These are phyloP conservation scores for Protoeuglena noctilucae DNA, from an alignment of 139 green algal genomes.

Conservation along the genomic window DNA sequence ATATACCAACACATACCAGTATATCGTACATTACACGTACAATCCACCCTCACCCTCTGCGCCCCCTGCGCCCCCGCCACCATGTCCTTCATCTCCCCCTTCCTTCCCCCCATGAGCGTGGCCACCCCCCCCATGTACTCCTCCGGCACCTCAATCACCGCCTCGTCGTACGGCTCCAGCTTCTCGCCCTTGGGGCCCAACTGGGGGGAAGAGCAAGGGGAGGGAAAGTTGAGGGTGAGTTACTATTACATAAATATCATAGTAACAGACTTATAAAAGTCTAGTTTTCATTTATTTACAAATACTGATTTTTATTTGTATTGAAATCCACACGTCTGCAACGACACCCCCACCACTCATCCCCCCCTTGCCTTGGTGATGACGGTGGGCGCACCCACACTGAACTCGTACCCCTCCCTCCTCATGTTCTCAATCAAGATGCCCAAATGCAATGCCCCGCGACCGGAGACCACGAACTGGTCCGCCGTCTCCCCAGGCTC, in stretches of 20 bases:
- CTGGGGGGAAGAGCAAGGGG: too few species aligned
- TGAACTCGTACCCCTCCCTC: slow-evolving; percentile 60
- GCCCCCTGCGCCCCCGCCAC: slow-evolving; percentile 7
- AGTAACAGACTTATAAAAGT: too few species aligned
- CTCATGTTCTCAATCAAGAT: slow-evolving; percentile 99
- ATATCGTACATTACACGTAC: too few species aligned
- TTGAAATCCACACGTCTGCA: too few species aligned
- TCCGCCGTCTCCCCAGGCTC: slow-evolving; percentile 82
- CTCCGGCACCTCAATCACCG: slow-evolving; percentile 70
- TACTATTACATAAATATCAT: too few species aligned
- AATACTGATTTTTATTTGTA: too few species aligned
- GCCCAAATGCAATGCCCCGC: slow-evolving; percentile 52
- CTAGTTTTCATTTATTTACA: too few species aligned
- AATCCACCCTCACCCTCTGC: too few species aligned
- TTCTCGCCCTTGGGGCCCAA: slow-evolving; percentile 42
- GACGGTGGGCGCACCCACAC: slow-evolving; percentile 14
- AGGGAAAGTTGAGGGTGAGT: too few species aligned
- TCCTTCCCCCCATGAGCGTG: slow-evolving; percentile 80
- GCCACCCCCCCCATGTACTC: slow-evolving; percentile 61
- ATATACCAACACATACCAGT: too few species aligned
- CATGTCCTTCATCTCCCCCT: slow-evolving; percentile 89
- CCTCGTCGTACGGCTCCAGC: slow-evolving; percentile 86
- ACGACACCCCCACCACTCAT: too few species aligned
- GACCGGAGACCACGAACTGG: slow-evolving; percentile 79
- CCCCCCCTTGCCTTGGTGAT: slow-evolving; percentile 8